Evolutionary conservation across 2,329 filamentous ascomycete genomes (phyloP), one percentile per base, ranked within the genome.

Genomic region (Thielaviopsis musarum): DNA sequence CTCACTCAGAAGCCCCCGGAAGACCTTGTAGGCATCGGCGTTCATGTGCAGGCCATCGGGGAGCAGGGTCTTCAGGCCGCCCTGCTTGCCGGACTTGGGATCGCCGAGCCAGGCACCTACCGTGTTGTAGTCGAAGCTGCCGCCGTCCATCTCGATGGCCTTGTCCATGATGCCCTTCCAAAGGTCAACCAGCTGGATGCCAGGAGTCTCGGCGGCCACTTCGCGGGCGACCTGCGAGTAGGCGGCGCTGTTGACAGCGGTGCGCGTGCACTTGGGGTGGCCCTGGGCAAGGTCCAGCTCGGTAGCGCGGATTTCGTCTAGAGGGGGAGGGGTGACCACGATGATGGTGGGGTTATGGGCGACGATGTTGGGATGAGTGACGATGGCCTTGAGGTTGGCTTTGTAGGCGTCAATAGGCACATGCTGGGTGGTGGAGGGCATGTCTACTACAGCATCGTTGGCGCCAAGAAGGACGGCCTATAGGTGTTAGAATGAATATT

Each of bases 381-480:
- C 73, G 65, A 97, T 88, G 26, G 74, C 75, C 63, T 70, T 76
- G 54, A 95, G 72, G 67, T 95, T 94, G 59, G 78, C 71, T 68
- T 80, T 82, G 74, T 89, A 97, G 62, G 82, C 72, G 0, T 84
- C 77, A n/a, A 95, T 70, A 0, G 88, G 81, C 7, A 97, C 80
- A 69, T 91, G 83, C 70, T 97, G 93, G 10, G 75, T 74, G 56
- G 81, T 82, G 3, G 75, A 75, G 4, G 78, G 75, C 45, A 79
- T 73, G 3, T 82, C 78, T 3, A 94, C 70, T 59, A 83, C 83
- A 3, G 91, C 85, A 70, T 97, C 93, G 68, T 98, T 97, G 65
- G 93, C 88, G 19, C 93, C 93, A 62, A 96, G 83, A 64, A 95
- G 84, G 61, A 95, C 72, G 48, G 86, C 75, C 86, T 90, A 61